Percentiles rank a stretch among this genome's conserved stretches.
These are phyloP conservation scores for Paramecium biaurelia DNA, from an alignment of 73 alveolate genomes.

Conservation along the genomic window DNA sequence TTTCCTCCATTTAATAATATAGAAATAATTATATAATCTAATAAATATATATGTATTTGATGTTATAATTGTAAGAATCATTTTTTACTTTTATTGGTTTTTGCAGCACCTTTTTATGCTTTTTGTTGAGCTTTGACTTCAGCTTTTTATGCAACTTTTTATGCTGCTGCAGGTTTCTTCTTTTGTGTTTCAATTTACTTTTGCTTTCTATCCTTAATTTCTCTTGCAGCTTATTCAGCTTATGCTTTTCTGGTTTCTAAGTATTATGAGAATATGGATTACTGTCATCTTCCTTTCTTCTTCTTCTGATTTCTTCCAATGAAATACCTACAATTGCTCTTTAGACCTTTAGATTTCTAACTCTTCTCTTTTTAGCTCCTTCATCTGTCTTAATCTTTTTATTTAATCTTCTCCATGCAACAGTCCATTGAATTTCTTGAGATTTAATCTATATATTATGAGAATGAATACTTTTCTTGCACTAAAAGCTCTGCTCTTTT, in stretches of 20 bases:
- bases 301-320: conserved; percentile 90
- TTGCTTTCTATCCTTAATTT: conserved; percentile 80
- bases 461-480: conserved; percentile 67
- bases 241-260: conserved; percentile 76
- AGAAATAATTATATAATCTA: neutral
- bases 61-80: neutral
- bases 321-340: conserved; percentile 95
- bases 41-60: neutral
- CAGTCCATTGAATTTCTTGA: conserved; percentile 93
- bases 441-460: conserved; percentile 68
- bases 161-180: conserved; percentile 11
- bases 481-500: conserved; percentile 79
- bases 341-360: conserved; percentile 86
- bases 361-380: conserved; percentile 81
- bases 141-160: conserved; percentile 17
- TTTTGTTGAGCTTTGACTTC: conserved; percentile 20
- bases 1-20: neutral
- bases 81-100: neutral
- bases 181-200: conserved; percentile 55
- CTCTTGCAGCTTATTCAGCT: conserved; percentile 87
- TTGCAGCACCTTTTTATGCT: conserved; percentile 36
- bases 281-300: conserved; percentile 74
- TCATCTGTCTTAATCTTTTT: conserved; percentile 89
- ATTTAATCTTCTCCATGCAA: conserved; percentile 92
- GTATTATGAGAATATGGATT: neutral